phyloP scores from a whole-genome alignment of 768 basidiomycete genomes.

The Hortiboletus flavorubellus region DNA sequence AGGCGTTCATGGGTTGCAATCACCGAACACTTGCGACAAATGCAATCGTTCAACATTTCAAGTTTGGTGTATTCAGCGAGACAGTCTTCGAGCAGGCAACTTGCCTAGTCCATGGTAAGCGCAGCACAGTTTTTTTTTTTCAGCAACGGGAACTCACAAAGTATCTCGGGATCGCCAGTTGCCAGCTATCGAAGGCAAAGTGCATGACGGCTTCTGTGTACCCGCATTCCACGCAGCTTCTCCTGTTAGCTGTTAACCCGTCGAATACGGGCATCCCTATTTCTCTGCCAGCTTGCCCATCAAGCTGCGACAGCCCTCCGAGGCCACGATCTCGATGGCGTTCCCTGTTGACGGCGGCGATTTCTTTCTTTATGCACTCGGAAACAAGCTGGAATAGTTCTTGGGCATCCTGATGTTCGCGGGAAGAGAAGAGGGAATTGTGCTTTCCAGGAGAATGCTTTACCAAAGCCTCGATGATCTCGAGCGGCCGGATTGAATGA shows the following conservation, averaged over 20 bases:
- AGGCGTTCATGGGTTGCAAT: conserved; percentile 70
- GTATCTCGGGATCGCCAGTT: conserved; percentile 66
- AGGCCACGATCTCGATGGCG: conserved; percentile 68
- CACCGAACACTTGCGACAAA: conserved; percentile 90
- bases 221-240: conserved; percentile 85
- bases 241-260: conserved; percentile 84
- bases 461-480: conserved; percentile 69
- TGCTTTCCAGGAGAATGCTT: conserved; percentile 48
- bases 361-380: conserved; percentile 85
- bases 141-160: conserved; percentile 42
- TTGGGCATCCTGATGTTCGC: conserved; percentile 97
- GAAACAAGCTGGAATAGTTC: conserved; percentile 95
- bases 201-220: conserved; percentile 95
- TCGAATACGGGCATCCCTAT: conserved; percentile 77
- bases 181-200: conserved; percentile 84
- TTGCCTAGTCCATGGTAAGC: conserved; percentile 40
- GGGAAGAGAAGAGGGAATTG: conserved; percentile 73
- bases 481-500: conserved; percentile 64
- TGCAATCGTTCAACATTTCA: conserved; percentile 86
- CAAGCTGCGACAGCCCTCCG: conserved; percentile 44
- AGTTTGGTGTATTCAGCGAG: conserved; percentile 86
- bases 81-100: conserved; percentile 75
- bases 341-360: conserved; percentile 69
- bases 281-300: conserved; percentile 29
- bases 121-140: conserved; percentile 1